Percentiles rank a stretch among this genome's conserved stretches.
These are phyloP conservation scores for Podila clonocystis DNA, from an alignment of 192 early-diverging fungal species.

Conservation along the genomic window DNA sequence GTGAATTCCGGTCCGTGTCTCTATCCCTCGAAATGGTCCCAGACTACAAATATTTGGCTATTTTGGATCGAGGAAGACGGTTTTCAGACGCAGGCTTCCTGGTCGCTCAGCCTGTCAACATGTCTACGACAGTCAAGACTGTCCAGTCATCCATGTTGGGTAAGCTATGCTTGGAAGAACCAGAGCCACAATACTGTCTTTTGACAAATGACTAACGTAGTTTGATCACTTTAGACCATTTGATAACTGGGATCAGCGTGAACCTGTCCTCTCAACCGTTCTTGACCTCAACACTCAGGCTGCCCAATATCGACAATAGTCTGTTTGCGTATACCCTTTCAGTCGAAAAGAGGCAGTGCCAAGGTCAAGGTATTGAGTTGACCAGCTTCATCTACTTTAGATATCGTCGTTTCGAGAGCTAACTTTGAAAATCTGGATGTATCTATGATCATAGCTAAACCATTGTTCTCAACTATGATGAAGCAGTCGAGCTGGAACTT, in stretches of 20 bases:
- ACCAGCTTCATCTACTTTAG: not conserved
- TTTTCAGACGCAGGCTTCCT: constrained; percentile 48
- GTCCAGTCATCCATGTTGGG: constrained; percentile 53
- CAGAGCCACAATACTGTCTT: not conserved
- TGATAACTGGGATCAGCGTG: constrained; percentile 33
- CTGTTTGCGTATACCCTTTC: constrained; percentile 61
- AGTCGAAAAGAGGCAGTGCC: constrained; percentile 48
- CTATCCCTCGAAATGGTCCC: constrained; percentile 19
- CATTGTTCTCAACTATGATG: constrained; percentile 57
- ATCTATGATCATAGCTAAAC: not conserved
- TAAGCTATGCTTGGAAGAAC: constrained; percentile 7
- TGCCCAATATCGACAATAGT: constrained; percentile 62
- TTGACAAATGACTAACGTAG: constrained; percentile 6
- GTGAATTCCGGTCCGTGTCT: constrained; percentile 20
- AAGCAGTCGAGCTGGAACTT: constrained; percentile 65
- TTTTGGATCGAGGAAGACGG: constrained; percentile 47
- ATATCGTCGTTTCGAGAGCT: no score
- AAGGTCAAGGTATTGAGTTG: constrained; percentile 19
- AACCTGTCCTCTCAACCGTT: constrained; percentile 15
- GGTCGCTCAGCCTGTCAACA: constrained; percentile 49
- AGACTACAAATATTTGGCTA: constrained; percentile 30
- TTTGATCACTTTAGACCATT: constrained; percentile 20
- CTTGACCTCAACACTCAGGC: constrained; percentile 51
- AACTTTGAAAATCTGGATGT: no score
- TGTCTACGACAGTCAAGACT: constrained; percentile 14